Conservation (phyloP, 306 rosid species). For the Sophora flavescens region DNA sequence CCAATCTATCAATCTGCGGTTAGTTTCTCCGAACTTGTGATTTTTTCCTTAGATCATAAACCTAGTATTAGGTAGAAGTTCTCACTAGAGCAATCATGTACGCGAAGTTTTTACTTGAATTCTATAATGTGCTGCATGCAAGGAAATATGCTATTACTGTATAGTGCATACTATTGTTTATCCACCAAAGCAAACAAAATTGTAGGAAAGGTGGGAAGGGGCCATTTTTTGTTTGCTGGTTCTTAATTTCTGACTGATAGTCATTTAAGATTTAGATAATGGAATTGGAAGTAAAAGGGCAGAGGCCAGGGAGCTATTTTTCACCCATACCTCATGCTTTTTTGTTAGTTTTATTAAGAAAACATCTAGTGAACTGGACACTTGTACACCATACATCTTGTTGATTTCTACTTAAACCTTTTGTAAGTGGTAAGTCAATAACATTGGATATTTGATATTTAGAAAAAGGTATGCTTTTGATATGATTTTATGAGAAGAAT, state of each 20-base stretch:
- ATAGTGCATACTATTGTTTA: slow-evolving; percentile 12
- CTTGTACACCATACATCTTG: slow-evolving; percentile 18
- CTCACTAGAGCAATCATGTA: slow-evolving; percentile 29
- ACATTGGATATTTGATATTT: slow-evolving; percentile 7
- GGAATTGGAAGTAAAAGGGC: not conserved
- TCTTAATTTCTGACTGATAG: not conserved
- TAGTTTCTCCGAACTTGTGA: slow-evolving; percentile 50
- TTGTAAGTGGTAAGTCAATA: slow-evolving; percentile 9
- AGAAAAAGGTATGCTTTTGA: not conserved
- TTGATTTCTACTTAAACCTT: slow-evolving; percentile 11
- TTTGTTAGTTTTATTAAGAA: not conserved
- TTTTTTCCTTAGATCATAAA: slow-evolving; percentile 19
- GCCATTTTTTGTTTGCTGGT: not conserved
- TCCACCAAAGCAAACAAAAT: slow-evolving; percentile 12
- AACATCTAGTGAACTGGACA: not conserved
- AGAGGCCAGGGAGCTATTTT: not conserved
- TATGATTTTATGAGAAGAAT: not conserved
- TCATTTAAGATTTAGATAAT: not conserved
- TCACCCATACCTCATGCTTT: not conserved
- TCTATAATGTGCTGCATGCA: slow-evolving; percentile 12
- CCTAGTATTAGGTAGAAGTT: not conserved
- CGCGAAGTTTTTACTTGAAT: slow-evolving; percentile 2
- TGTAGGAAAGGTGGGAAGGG: slow-evolving; percentile 18
- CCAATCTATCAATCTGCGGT: slow-evolving; percentile 62
- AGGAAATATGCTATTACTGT: slow-evolving; percentile 10